Base-by-base conservation (phyloP, 352 stramenopile genomes). In the Globisporangium radiosum region DNA sequence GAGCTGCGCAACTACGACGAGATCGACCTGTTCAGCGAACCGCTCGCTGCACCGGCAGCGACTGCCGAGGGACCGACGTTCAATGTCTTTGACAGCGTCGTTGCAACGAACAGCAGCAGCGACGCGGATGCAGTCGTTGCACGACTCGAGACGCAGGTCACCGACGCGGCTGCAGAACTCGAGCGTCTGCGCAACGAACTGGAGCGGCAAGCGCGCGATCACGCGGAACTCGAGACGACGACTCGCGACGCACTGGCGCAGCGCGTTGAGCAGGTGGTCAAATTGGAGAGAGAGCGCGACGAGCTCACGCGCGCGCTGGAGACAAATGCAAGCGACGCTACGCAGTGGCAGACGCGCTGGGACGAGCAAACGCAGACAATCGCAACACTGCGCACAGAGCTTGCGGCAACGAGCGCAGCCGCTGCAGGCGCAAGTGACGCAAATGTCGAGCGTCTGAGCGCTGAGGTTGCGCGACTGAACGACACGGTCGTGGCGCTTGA, bases 21-120 rank as follows among this genome's bases (percentile, higher is more conserved):
- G 45, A 82, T 89, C 49, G 78, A 90, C 52, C 53, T 90, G 57
- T 33, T 82, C 14, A 69, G 51, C 19, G 66, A 73, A 19, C 52
- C 65, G 15, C 59, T 62, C 40, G 13, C 10, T 39, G 25, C 0
- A 15, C 33, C 51, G 9, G 42, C 38, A 38, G 13, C 47, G 8
- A 11, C 44, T 9, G 9, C 58, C 7, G 25, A 10, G 47, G 36
- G 54, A 14, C 43, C 44, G 8, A 52, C 57, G 17, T 54, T 54
- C 37, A 13, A 17, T 33, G 37, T 25, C 17, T 36, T 47, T 17
- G 14, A 25, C 17, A 56, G 52, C 45, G 44, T 17, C 47, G 25
- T 33, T 33, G 25, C 25, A 3, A 38, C 5, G 14, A 44, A n/a
- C 17, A 40, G 49, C 43, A 38, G 14, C 50, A 39, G 11, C n/a